phyloP scores from a whole-genome alignment of 208 protist genomes.

The Acanthamoeba lenticulata region DNA sequence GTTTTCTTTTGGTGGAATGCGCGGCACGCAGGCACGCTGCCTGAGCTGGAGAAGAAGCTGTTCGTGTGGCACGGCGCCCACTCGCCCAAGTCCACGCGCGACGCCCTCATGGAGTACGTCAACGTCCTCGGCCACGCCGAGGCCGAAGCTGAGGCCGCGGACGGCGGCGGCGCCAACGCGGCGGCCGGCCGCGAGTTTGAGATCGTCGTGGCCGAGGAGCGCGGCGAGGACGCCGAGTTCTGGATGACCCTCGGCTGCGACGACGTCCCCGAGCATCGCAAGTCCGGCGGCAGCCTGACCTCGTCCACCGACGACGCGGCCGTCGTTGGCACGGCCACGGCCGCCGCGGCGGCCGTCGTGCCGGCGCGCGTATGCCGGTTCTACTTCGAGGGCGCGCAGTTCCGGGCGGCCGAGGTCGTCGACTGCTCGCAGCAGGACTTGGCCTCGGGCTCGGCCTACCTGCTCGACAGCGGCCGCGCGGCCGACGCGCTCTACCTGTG shows the following conservation, averaged over 20 bases:
- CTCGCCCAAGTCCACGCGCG: conserved; percentile 8
- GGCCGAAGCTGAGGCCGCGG: neutral
- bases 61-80: conserved; percentile 48
- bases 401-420: conserved; percentile 14
- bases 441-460: neutral
- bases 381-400: conserved; percentile 44
- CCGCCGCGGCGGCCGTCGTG: neutral
- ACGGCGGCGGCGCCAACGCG: too few species aligned
- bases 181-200: too few species aligned
- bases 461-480: neutral
- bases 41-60: conserved; percentile 51
- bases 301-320: neutral
- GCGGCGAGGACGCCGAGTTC: conserved; percentile 40
- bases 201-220: conserved; percentile 36
- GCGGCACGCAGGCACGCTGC: too few species aligned
- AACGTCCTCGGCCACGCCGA: conserved; percentile 31
- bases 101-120: conserved; percentile 53
- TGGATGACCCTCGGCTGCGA: conserved; percentile 57
- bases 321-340: neutral
- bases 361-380: neutral
- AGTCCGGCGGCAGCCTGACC: neutral
- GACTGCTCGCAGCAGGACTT: conserved; percentile 25
- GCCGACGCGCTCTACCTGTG: neutral
- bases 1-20: neutral
- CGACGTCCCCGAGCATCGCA: neutral